These are phyloP conservation scores for Apiosordaria backusii DNA, from an alignment of 495 filamentous ascomycete species.

Conservation along the genomic window DNA sequence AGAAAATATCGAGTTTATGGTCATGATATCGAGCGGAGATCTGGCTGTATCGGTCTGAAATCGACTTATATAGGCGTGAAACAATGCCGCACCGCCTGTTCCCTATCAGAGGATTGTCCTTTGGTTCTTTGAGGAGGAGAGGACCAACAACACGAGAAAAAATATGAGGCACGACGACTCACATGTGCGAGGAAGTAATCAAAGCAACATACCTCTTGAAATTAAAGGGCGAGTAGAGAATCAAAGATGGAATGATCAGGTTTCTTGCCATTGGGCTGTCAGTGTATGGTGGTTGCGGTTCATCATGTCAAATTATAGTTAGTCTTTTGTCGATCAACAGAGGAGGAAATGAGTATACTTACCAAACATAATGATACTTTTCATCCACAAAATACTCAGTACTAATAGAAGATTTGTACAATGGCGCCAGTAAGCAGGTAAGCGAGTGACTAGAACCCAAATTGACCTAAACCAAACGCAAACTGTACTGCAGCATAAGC, in stretches of 20 bases:
- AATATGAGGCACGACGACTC: background rate
- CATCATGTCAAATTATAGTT: background rate
- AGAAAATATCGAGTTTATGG: background rate
- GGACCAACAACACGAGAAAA: no score
- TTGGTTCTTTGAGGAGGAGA: no score
- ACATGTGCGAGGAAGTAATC: background rate
- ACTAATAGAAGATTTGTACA: background rate
- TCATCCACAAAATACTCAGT: background rate
- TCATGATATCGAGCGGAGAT: background rate
- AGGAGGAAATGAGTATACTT: background rate
- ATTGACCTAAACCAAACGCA: background rate
- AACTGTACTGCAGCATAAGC: background rate
- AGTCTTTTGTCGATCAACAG: background rate
- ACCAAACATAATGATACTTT: background rate
- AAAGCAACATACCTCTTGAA: background rate
- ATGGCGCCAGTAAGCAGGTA: background rate
- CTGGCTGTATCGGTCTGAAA: background rate
- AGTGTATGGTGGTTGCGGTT: no score
- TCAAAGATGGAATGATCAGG: background rate
- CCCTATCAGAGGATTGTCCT: no score
- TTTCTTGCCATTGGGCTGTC: background rate
- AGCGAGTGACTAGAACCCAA: background rate
- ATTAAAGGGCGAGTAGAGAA: background rate
- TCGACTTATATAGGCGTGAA: background rate
- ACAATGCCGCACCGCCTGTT: no score